Conservation (phyloP, 805 yeast species). For the Metschnikowia picachoensis region DNA sequence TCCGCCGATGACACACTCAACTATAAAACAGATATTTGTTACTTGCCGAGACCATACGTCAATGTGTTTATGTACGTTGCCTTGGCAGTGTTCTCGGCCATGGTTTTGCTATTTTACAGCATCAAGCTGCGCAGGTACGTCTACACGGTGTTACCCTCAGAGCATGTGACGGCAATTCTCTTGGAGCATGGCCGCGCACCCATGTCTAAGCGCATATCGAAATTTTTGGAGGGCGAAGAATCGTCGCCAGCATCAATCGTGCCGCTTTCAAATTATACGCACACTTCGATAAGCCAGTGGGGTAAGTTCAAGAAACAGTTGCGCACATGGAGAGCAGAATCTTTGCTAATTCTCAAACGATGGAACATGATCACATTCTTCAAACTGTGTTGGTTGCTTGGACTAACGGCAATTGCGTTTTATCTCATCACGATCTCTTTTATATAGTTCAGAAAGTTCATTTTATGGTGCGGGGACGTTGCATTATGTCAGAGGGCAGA, state of each 20-base stretch:
- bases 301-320: conserved; percentile 1
- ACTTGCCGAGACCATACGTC: conserved; percentile 43
- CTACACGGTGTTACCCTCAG: conserved; percentile 28
- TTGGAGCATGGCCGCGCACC: conserved; percentile 9
- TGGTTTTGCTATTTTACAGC: conserved; percentile 28
- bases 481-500: too few species aligned
- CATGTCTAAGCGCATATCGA: conserved; percentile 24
- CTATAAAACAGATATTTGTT: conserved; percentile 42
- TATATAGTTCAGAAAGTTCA: background rate
- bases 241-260: conserved; percentile 11
- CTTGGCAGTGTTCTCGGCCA: conserved; percentile 31
- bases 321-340: conserved; percentile 4
- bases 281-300: conserved; percentile 1
- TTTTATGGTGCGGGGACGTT: background rate
- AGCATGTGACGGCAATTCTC: conserved; percentile 10
- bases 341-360: background rate
- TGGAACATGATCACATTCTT: conserved; percentile 9
- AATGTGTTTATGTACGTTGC: conserved; percentile 37
- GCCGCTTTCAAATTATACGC: conserved; percentile 8
- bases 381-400: conserved; percentile 10
- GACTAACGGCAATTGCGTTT: conserved; percentile 1
- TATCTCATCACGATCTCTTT: conserved; percentile 4
- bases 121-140: conserved; percentile 25
- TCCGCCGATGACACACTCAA: conserved; percentile 9
- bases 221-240: conserved; percentile 31